phyloP scores from a whole-genome alignment of 768 basidiomycete species.

The Psilocybe tampanensis region DNA sequence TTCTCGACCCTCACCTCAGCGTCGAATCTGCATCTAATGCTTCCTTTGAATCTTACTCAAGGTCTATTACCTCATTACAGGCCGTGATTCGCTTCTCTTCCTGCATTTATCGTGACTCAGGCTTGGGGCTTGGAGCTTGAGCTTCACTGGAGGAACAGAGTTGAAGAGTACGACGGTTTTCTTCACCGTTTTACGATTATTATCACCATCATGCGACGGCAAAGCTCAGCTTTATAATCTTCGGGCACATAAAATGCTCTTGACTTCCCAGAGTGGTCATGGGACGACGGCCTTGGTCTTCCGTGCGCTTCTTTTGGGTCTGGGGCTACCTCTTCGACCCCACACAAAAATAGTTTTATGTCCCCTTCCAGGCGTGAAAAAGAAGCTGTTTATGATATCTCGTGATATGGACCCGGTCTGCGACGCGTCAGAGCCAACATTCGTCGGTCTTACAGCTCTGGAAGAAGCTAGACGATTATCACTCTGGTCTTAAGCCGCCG shows the following conservation, averaged over 20 bases:
- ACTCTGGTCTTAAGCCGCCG: not conserved
- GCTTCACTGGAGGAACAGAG: not conserved
- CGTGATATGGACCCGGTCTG: not conserved
- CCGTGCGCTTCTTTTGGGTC: not conserved
- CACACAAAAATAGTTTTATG: not conserved
- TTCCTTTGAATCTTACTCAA: too few species aligned
- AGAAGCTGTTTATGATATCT: not conserved
- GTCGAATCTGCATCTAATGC: too few species aligned
- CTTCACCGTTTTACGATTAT: not conserved
- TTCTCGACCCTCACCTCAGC: too few species aligned
- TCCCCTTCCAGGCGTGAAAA: not conserved
- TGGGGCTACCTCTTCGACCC: not conserved
- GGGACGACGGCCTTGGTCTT: not conserved
- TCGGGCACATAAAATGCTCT: not conserved
- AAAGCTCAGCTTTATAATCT: not conserved
- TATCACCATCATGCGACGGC: not conserved
- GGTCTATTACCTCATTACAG: too few species aligned
- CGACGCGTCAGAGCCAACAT: not conserved
- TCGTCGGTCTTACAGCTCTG: not conserved
- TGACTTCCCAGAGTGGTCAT: not conserved
- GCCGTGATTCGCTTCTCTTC: too few species aligned
- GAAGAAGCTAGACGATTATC: not conserved
- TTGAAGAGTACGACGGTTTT: not conserved
- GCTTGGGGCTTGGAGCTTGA: not conserved
- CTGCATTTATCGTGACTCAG: too few species aligned